Conservation (phyloP, 108 stramenopile species). For the Craspedostauros australis region DNA sequence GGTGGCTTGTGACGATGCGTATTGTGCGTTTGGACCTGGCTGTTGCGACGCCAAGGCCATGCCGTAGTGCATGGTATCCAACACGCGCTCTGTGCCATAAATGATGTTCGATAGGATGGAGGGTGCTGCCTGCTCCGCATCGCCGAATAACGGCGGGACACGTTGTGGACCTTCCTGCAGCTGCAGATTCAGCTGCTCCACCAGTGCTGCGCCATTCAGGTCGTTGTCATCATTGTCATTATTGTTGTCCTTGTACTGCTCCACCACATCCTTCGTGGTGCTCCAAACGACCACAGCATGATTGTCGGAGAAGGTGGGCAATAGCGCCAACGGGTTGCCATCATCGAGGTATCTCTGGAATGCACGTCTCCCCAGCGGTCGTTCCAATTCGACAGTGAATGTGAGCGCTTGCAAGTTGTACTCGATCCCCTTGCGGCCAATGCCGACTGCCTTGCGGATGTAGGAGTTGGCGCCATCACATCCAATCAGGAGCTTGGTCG, state of each 20-base stretch:
- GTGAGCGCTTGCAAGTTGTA: conserved; percentile 72
- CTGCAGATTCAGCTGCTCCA: conserved; percentile 43
- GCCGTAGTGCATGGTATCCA: conserved; percentile 45
- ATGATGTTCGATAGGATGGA: conserved; percentile 24
- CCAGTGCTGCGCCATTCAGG: conserved; percentile 24
- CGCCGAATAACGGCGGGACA: conserved; percentile 26
- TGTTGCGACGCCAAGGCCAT: conserved; percentile 39
- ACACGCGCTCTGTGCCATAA: conserved; percentile 37
- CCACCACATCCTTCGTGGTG: conserved; percentile 49
- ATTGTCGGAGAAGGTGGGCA: conserved; percentile 59
- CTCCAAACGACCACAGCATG: conserved; percentile 87
- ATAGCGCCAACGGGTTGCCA: conserved; percentile 67
- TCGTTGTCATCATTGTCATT: conserved; percentile 11
- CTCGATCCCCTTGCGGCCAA: conserved; percentile 26
- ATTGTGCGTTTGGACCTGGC: conserved; percentile 8
- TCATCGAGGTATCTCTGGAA: conserved; percentile 70
- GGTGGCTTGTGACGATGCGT: no score
- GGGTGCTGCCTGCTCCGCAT: neutral
- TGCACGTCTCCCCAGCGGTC: conserved; percentile 39
- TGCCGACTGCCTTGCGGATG: conserved; percentile 44
- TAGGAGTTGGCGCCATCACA: conserved; percentile 79
- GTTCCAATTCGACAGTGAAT: conserved; percentile 63
- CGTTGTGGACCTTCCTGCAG: conserved; percentile 62
- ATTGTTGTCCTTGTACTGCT: conserved; percentile 26
- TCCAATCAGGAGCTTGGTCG: conserved; percentile 65